phyloP scores from a whole-genome alignment of 2,329 filamentous ascomycete species.

The Passalora sequoiae region DNA sequence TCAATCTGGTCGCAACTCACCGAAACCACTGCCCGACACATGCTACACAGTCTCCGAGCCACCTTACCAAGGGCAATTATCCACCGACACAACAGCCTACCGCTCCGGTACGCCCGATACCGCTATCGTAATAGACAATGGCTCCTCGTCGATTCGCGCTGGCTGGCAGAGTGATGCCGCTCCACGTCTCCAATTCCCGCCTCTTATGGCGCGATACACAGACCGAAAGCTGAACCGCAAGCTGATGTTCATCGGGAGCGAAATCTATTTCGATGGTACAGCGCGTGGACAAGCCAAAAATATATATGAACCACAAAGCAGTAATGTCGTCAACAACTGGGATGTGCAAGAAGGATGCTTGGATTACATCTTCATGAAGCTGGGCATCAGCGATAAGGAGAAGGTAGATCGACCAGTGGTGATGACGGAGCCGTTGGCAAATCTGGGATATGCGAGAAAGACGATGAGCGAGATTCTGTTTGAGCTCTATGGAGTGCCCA shows the following conservation, averaged over 20 bases:
- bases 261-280: constrained; percentile 92
- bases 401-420: constrained; percentile 82
- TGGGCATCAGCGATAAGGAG: constrained; percentile 76
- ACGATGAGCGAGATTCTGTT: constrained; percentile 93
- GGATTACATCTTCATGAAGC: constrained; percentile 90
- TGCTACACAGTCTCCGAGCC: constrained; percentile 53
- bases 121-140: constrained; percentile 97
- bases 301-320: constrained; percentile 79
- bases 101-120: constrained; percentile 57
- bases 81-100: constrained; percentile 63
- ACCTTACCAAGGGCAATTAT: constrained; percentile 56
- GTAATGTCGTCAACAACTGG: constrained; percentile 90
- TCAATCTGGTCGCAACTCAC: constrained; percentile 36
- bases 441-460: constrained; percentile 75
- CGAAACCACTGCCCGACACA: constrained; percentile 50
- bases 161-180: constrained; percentile 89
- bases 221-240: constrained; percentile 90
- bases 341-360: constrained; percentile 93
- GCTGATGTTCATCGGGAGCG: constrained; percentile 84
- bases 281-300: constrained; percentile 84
- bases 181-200: constrained; percentile 76
- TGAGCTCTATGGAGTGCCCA: constrained; percentile 88
- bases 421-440: constrained; percentile 93
- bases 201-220: constrained; percentile 90
- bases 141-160: constrained; percentile 81